Conservation (phyloP, 768 basidiomycete genomes). For the Boletus patriciae region DNA sequence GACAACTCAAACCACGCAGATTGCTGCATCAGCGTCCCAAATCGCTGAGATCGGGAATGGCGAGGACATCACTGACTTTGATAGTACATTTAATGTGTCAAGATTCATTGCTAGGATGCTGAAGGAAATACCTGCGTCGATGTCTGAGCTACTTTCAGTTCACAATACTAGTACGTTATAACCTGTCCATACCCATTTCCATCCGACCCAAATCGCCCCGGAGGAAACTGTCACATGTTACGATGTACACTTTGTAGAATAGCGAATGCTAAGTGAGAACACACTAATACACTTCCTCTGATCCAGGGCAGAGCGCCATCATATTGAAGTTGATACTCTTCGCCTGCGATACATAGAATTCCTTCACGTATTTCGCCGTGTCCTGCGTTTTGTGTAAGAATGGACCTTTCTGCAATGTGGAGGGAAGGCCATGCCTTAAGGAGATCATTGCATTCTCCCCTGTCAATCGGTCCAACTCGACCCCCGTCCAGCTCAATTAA, state of each 20-base stretch:
- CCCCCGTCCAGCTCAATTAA: slow-evolving; percentile 86
- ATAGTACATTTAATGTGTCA: slow-evolving; percentile 32
- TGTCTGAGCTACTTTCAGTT: slow-evolving; percentile 31
- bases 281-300: slow-evolving; percentile 12
- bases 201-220: background rate
- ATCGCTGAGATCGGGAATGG: slow-evolving; percentile 38
- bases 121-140: slow-evolving; percentile 31
- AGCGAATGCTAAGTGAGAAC: background rate
- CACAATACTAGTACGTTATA: slow-evolving; percentile 1
- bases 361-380: slow-evolving; percentile 45
- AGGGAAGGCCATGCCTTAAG: slow-evolving; percentile 44
- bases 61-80: slow-evolving; percentile 34
- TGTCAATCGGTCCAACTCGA: slow-evolving; percentile 76
- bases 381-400: slow-evolving; percentile 35
- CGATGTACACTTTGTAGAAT: slow-evolving; percentile 12
- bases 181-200: background rate
- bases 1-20: slow-evolving; percentile 14
- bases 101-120: slow-evolving; percentile 33
- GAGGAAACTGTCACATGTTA: background rate
- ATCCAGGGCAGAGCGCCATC: slow-evolving; percentile 45
- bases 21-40: slow-evolving; percentile 31
- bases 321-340: slow-evolving; percentile 46
- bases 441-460: slow-evolving; percentile 61
- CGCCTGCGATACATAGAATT: slow-evolving; percentile 41
- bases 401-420: background rate